Conservation (phyloP, 768 basidiomycete species). For the Tephrocybe sp. region DNA sequence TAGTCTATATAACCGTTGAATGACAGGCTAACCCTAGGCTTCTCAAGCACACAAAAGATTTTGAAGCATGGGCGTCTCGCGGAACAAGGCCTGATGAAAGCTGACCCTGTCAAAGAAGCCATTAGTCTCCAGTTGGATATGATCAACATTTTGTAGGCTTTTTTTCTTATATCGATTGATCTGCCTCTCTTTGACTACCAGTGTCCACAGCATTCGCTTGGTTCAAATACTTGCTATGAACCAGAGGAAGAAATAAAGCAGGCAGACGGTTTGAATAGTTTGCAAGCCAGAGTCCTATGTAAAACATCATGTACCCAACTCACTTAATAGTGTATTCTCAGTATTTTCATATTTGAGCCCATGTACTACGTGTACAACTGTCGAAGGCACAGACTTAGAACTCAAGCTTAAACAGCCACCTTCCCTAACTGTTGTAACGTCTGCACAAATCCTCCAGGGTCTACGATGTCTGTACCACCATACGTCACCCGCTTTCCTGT, state of each 20-base stretch:
- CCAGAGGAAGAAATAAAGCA: conserved; percentile 36
- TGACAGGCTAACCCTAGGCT: neutral
- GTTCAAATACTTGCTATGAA: conserved; percentile 78
- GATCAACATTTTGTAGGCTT: conserved; percentile 68
- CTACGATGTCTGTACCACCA: conserved; percentile 93
- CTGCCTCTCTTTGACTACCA: neutral
- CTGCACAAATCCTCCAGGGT: conserved; percentile 81
- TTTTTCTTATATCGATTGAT: conserved; percentile 38
- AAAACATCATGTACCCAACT: conserved; percentile 3
- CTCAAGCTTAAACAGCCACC: conserved; percentile 19
- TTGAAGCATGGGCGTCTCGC: conserved; percentile 72
- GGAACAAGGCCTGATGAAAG: conserved; percentile 60
- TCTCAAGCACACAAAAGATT: conserved; percentile 77
- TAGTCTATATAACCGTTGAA: neutral
- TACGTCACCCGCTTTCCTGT: conserved; percentile 87
- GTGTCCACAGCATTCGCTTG: conserved; percentile 59
- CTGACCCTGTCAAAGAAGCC: conserved; percentile 77
- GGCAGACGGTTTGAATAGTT: neutral
- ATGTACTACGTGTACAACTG: neutral
- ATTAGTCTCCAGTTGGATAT: conserved; percentile 80
- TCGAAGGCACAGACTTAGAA: too few species aligned
- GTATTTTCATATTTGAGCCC: neutral
- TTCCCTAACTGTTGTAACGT: conserved; percentile 67
- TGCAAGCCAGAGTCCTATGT: neutral
- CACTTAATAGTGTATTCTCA: conserved; percentile 11